phyloP scores from a whole-genome alignment of 225 moss, liverwort and hornwort species.

The Physcomitrellopsis africana region DNA sequence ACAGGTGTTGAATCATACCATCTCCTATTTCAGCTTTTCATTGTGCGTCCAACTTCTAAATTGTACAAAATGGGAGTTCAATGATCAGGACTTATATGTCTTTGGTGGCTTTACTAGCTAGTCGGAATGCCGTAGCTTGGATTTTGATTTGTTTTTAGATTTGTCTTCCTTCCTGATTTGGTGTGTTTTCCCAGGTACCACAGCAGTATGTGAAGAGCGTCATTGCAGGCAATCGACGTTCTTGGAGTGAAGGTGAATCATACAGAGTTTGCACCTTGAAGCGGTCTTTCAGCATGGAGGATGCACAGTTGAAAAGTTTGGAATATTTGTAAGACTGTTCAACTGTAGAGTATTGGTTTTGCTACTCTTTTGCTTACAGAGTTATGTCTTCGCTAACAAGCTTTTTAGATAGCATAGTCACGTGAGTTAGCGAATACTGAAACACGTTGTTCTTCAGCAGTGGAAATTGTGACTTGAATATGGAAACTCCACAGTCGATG shows the following conservation, averaged over 20 bases:
- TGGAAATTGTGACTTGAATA: neutral
- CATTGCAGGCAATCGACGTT: constrained; percentile 22
- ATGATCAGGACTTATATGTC: neutral
- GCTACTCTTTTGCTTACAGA: neutral
- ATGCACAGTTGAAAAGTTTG: neutral
- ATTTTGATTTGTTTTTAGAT: neutral
- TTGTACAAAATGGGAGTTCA: constrained; percentile 4
- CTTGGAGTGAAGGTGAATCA: neutral
- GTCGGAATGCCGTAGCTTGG: neutral
- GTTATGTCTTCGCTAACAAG: no score
- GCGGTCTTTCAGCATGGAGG: neutral
- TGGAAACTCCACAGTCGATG: constrained; percentile 9
- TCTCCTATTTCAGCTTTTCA: neutral
- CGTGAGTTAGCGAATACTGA: neutral
- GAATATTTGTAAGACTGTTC: neutral
- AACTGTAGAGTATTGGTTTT: neutral
- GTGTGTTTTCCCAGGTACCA: neutral
- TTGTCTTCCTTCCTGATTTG: neutral
- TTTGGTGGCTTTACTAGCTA: neutral
- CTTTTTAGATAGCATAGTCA: no score
- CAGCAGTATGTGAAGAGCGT: constrained; percentile 20
- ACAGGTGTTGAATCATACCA: constrained; percentile 3
- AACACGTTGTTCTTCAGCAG: neutral
- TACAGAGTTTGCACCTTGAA: constrained; percentile 9
- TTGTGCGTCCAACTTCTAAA: neutral